These are phyloP conservation scores for Boehmeria nivea DNA, from an alignment of 306 rosid genomes.

Conservation along the genomic window DNA sequence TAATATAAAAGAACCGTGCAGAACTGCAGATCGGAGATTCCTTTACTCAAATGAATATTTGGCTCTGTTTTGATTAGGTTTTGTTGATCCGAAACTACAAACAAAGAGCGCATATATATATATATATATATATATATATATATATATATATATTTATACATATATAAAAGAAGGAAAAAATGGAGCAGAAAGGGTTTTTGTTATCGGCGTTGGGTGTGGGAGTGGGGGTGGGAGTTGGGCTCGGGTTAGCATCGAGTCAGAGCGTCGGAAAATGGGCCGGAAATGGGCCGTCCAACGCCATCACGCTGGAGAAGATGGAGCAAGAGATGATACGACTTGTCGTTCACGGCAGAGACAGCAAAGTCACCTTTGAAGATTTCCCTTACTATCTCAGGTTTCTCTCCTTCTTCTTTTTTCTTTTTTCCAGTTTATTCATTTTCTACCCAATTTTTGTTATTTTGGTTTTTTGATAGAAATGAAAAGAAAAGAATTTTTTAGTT, in stretches of 20 bases:
- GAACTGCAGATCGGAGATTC: neutral
- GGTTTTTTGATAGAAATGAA: too few species aligned
- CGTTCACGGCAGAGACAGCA: constrained; percentile 68
- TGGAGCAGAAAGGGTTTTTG: constrained; percentile 73
- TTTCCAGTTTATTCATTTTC: too few species aligned
- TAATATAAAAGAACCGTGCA: too few species aligned
- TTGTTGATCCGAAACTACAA: neutral
- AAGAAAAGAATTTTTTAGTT: too few species aligned
- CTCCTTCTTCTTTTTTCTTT: too few species aligned
- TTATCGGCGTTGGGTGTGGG: constrained; percentile 83
- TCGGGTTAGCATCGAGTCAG: constrained; percentile 78
- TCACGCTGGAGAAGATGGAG: constrained; percentile 54
- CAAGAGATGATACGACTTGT: constrained; percentile 56
- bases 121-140: too few species aligned
- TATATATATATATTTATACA: too few species aligned
- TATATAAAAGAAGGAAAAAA: constrained; percentile 9
- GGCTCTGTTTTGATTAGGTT: neutral
- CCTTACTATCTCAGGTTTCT: constrained; percentile 75
- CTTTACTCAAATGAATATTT: neutral
- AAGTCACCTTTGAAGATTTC: constrained; percentile 69
- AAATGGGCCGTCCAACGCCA: constrained; percentile 12
- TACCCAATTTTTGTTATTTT: too few species aligned
- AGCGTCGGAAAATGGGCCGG: constrained; percentile 43
- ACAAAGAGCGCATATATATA: neutral
- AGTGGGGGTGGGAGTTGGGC: constrained; percentile 86